A percentile compares a stretch with the other conserved stretches of the same genome.
These are phyloP conservation scores for Grifola frondosa DNA, from an alignment of 1,284 basidiomycete genomes.

Conservation along the genomic window DNA sequence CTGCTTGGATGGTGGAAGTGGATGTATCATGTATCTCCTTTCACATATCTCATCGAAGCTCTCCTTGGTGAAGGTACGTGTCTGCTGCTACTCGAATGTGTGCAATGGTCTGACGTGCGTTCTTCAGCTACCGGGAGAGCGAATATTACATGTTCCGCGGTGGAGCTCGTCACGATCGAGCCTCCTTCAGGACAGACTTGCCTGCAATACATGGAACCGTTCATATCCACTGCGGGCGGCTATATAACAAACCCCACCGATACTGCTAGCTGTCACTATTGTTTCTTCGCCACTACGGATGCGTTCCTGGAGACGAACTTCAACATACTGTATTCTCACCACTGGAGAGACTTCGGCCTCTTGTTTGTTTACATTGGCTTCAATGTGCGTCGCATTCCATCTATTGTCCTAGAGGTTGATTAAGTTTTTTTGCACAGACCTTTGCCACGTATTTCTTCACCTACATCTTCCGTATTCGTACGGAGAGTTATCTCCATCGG, in stretches of 20 bases:
- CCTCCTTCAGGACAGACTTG: constrained; percentile 69
- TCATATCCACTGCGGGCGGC: constrained; percentile 55
- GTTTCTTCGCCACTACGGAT: constrained; percentile 52
- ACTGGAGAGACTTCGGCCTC: constrained; percentile 69
- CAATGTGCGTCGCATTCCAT: constrained; percentile 42
- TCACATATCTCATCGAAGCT: constrained; percentile 65
- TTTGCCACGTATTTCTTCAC: constrained; percentile 32
- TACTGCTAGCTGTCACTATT: constrained; percentile 54
- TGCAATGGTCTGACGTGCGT: neutral
- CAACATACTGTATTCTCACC: constrained; percentile 52
- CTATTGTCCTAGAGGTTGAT: neutral
- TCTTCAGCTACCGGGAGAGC: constrained; percentile 36
- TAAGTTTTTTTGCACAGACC: constrained; percentile 24
- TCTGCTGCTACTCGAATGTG: neutral
- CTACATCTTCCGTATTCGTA: constrained; percentile 35
- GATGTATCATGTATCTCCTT: constrained; percentile 79
- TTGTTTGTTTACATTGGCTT: constrained; percentile 63
- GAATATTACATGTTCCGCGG: constrained; percentile 42
- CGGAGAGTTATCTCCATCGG: neutral
- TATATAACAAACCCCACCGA: constrained; percentile 65
- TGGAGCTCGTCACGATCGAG: constrained; percentile 46
- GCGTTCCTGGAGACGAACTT: constrained; percentile 51
- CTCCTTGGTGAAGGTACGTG: constrained; percentile 45
- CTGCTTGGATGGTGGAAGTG: constrained; percentile 76
- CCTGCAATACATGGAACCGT: constrained; percentile 52